A percentile compares a stretch with the other conserved stretches of the same genome.
Evolutionary conservation across 768 basidiomycete species (phyloP).

Genomic region (Sporobolomyces roseus): DNA sequence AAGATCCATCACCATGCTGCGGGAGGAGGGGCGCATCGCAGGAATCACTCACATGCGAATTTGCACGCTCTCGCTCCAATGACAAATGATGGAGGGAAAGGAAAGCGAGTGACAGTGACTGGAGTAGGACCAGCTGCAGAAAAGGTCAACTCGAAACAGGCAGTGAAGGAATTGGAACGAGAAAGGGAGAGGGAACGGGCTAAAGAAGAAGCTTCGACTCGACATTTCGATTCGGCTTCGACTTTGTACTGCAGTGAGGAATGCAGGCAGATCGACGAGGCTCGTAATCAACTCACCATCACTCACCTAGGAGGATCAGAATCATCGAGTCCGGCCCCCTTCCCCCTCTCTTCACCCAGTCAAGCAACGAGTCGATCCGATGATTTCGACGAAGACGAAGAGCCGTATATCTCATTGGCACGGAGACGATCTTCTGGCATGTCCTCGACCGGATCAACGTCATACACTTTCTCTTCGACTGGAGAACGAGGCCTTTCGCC

Average conservation of each 20-base stretch:
- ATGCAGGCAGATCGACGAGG: conserved; percentile 32
- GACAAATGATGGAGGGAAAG: neutral
- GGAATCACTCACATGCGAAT: conserved; percentile 9
- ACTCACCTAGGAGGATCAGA: conserved; percentile 23
- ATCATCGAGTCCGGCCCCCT: neutral
- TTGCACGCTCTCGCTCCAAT: conserved; percentile 23
- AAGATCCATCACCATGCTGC: conserved; percentile 15
- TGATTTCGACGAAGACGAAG: neutral
- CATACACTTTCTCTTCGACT: neutral
- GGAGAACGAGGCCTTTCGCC: conserved; percentile 20
- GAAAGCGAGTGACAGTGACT: conserved; percentile 2
- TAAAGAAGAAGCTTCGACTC: too few relatives aligned
- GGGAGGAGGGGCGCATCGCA: neutral
- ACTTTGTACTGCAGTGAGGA: conserved; percentile 38
- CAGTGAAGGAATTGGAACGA: neutral
- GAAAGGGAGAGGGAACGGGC: neutral
- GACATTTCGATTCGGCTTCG: neutral
- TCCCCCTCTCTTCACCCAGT: neutral
- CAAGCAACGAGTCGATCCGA: neutral
- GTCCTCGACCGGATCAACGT: conserved; percentile 4
- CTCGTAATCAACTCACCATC: conserved; percentile 22
- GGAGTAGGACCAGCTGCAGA: conserved; percentile 2
- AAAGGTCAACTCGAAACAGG: conserved; percentile 8
- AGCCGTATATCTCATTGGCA: neutral
- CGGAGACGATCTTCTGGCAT: conserved; percentile 26